Conservation (phyloP, 139 green algal genomes). For the Desmodesmus armatus region DNA sequence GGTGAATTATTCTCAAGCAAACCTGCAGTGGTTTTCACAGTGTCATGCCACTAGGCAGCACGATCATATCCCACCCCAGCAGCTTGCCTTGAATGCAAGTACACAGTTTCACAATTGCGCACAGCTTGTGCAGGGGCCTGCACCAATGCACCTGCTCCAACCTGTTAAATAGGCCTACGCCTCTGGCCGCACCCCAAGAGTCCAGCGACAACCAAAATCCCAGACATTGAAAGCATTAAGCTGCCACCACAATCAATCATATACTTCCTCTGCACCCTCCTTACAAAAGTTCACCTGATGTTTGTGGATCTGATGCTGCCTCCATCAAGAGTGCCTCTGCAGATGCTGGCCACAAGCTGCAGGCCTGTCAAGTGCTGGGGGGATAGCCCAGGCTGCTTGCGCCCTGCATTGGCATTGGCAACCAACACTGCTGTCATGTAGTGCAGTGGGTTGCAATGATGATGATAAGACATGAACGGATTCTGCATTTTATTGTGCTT, state of each 20-base stretch:
- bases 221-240: not conserved
- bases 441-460: not conserved
- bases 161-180: not conserved
- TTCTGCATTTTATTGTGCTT: not conserved
- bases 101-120: too few species aligned
- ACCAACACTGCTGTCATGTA: not conserved
- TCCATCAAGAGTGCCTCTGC: constrained; percentile 58
- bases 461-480: not conserved
- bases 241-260: too few species aligned
- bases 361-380: constrained; percentile 79
- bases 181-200: not conserved
- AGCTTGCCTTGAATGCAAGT: too few species aligned
- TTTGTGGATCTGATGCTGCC: constrained; percentile 41
- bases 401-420: constrained; percentile 25
- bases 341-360: constrained; percentile 63
- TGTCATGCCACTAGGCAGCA: not conserved
- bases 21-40: not conserved
- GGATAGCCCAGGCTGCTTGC: constrained; percentile 59
- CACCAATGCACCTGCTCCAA: too few species aligned
- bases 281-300: constrained; percentile 54
- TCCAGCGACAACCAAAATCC: not conserved
- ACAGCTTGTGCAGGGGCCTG: too few species aligned
- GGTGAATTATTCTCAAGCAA: too few species aligned
- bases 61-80: not conserved
- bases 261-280: too few species aligned